These are phyloP conservation scores for Babesia caballi DNA, from an alignment of 169 alveolate species.

Conservation along the genomic window DNA sequence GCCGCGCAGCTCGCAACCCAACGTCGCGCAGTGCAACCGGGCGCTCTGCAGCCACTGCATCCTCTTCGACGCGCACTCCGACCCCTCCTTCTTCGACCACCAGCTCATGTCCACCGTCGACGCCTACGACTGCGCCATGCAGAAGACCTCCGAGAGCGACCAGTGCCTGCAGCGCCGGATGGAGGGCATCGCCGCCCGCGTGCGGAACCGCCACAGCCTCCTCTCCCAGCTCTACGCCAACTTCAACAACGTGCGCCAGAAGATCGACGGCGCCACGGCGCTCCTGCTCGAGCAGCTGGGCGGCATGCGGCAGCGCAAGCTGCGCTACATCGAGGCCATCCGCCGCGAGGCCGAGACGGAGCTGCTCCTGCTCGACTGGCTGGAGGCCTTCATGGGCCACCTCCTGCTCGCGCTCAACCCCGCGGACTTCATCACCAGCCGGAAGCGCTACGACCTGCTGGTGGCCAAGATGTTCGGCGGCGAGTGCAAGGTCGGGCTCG, in stretches of 20 bases:
- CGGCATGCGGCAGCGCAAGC: slow-evolving; percentile 70
- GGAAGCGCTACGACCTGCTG: slow-evolving; percentile 47
- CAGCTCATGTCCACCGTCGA: slow-evolving; percentile 84
- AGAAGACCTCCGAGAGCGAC: slow-evolving; percentile 77
- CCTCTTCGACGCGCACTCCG: slow-evolving; percentile 82
- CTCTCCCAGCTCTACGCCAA: slow-evolving; percentile 81
- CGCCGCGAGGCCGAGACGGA: slow-evolving; percentile 81
- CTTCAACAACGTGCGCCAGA: slow-evolving; percentile 75
- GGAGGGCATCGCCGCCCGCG: slow-evolving; percentile 62
- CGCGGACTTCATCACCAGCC: slow-evolving; percentile 44
- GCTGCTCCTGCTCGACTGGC: slow-evolving; percentile 81
- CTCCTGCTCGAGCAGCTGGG: slow-evolving; percentile 73
- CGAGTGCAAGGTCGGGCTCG: slow-evolving; percentile 20
- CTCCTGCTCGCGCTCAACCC: slow-evolving; percentile 55
- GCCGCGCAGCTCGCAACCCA: not conserved
- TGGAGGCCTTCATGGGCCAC: slow-evolving; percentile 74
- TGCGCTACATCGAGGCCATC: slow-evolving; percentile 77
- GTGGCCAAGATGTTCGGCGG: slow-evolving; percentile 41
- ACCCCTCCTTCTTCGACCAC: slow-evolving; percentile 83
- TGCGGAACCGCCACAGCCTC: slow-evolving; percentile 77
- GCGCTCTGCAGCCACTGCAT: slow-evolving; percentile 84
- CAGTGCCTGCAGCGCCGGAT: slow-evolving; percentile 71
- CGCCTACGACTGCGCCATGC: slow-evolving; percentile 80
- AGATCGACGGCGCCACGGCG: slow-evolving; percentile 78
- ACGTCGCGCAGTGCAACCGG: slow-evolving; percentile 69